These are phyloP conservation scores for Plasmodium yoelii DNA, from an alignment of 169 alveolate species.

Conservation along the genomic window DNA sequence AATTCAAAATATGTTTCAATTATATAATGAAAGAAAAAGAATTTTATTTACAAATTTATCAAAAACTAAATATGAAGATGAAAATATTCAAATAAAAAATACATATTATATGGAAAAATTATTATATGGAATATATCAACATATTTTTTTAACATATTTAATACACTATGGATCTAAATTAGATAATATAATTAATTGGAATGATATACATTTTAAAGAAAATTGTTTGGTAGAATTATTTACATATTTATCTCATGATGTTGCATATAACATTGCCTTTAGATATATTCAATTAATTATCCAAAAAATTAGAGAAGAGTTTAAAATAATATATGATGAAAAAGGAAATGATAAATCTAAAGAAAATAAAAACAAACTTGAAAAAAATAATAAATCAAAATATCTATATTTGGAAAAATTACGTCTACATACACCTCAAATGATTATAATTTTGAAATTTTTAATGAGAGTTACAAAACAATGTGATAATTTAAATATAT, in stretches of 20 bases:
- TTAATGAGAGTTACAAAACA: conserved; percentile 19
- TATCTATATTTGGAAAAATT: conserved; percentile 4
- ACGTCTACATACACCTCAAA: conserved; percentile 43
- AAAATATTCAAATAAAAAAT: conserved; percentile 26
- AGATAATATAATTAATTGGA: conserved; percentile 3
- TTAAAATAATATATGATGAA: conserved; percentile 8
- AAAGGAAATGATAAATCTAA: conserved; percentile 10
- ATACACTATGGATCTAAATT: conserved; percentile 26
- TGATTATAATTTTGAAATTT: conserved; percentile 22
- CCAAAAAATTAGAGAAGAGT: conserved; percentile 46
- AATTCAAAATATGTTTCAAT: conserved; percentile 51
- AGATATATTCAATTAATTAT: conserved; percentile 59
- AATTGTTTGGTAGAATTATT: conserved; percentile 71
- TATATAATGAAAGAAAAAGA: conserved; percentile 60
- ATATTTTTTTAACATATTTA: conserved; percentile 32
- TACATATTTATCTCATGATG: conserved; percentile 53
- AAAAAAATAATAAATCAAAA: neutral
- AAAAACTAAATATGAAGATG: conserved; percentile 10
- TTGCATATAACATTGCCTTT: conserved; percentile 41
- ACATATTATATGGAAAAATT: conserved; percentile 27
- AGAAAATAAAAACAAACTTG: neutral
- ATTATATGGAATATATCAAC: conserved; percentile 33
- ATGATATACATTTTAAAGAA: conserved; percentile 60
- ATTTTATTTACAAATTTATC: conserved; percentile 29
- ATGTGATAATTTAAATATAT: conserved; percentile 34